These are phyloP conservation scores for Pelagophyceae sp. DNA, from an alignment of 352 stramenopile genomes.

Conservation along the genomic window DNA sequence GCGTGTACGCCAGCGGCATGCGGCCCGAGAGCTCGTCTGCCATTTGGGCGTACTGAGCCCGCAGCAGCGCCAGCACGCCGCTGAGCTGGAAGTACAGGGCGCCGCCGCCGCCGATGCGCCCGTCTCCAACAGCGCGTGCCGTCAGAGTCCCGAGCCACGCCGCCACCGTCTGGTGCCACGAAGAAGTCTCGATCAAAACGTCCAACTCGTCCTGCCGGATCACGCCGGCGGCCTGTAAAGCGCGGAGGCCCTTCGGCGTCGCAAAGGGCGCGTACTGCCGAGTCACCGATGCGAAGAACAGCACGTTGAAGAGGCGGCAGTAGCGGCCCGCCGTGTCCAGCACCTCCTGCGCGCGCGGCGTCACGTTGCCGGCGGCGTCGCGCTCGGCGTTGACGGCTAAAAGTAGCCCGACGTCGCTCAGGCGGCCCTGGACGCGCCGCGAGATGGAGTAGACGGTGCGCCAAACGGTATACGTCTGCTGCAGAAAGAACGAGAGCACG, in stretches of 20 bases:
- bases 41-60: constrained; percentile 58
- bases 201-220: constrained; percentile 29
- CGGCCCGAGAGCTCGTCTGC: constrained; percentile 57
- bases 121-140: constrained; percentile 27
- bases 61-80: constrained; percentile 31
- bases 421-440: constrained; percentile 30
- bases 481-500: constrained; percentile 43
- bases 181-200: constrained; percentile 31
- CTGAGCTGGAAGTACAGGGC: constrained; percentile 29
- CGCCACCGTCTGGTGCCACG: constrained; percentile 29
- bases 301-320: constrained; percentile 57
- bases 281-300: constrained; percentile 62
- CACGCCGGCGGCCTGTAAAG: constrained; percentile 24
- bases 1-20: constrained; percentile 65
- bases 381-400: constrained; percentile 28
- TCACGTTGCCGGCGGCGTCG: constrained; percentile 38
- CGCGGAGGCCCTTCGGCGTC: constrained; percentile 44
- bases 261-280: constrained; percentile 56
- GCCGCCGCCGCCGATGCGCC: constrained; percentile 28
- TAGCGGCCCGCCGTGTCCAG: constrained; percentile 54
- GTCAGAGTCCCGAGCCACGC: constrained; percentile 38
- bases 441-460: constrained; percentile 27
- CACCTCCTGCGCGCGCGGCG: constrained; percentile 41
- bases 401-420: constrained; percentile 35
- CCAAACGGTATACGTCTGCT: constrained; percentile 38